Percentiles rank a stretch among this genome's conserved stretches.
phyloP scores from a whole-genome alignment of 257 asterid genomes.

The Fraxinus quadrangulata region DNA sequence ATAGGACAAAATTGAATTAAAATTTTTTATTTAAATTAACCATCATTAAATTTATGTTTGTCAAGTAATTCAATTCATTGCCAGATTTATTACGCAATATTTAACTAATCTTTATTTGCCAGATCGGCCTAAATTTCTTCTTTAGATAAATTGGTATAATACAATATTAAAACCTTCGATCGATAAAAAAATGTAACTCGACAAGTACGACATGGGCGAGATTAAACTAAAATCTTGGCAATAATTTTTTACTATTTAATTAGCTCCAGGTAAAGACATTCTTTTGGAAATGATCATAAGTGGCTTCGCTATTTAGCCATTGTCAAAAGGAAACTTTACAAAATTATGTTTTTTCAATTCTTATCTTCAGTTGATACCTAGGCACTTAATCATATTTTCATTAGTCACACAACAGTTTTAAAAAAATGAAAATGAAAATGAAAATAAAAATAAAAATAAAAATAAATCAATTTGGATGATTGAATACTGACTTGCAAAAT shows the following conservation, averaged over 20 bases:
- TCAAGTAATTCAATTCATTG: neutral
- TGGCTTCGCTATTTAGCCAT: too few species aligned
- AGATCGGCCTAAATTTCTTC: neutral
- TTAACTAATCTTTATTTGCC: too few species aligned
- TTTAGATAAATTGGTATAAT: neutral
- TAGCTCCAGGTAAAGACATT: neutral
- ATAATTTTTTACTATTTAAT: neutral
- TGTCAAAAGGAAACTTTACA: neutral
- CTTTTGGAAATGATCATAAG: neutral
- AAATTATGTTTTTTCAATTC: too few species aligned
- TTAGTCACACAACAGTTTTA: too few species aligned
- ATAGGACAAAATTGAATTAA: neutral
- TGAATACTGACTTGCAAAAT: too few species aligned
- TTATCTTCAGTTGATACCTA: too few species aligned
- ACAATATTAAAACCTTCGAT: neutral
- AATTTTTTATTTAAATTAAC: neutral
- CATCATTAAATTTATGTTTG: too few species aligned
- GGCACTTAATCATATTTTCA: too few species aligned
- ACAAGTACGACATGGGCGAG: neutral
- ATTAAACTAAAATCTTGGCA: neutral
- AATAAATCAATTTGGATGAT: too few species aligned
- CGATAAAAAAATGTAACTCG: neutral
- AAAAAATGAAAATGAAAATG: too few species aligned
- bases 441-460: too few species aligned
- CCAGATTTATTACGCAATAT: too few species aligned